Evolutionary conservation across 352 stramenopile genomes (phyloP).

Genomic region (Phytophthora kernoviae): DNA sequence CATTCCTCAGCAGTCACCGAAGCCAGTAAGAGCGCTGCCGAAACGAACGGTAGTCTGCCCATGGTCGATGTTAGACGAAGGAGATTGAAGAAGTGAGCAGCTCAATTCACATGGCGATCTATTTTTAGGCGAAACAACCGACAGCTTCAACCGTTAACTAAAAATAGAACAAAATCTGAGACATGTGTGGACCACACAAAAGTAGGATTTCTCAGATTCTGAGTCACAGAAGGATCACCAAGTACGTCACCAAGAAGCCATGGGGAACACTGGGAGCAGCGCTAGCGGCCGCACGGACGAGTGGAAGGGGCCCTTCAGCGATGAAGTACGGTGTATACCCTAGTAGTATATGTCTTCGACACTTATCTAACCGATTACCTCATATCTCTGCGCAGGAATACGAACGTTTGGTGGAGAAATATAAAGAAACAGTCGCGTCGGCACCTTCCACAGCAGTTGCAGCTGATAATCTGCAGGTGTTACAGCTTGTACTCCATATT

Average conservation of each 20-base stretch:
- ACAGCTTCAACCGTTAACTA: conserved; percentile 3
- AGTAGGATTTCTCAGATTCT: not conserved
- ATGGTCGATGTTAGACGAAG: conserved; percentile 14
- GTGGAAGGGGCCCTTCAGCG: conserved; percentile 86
- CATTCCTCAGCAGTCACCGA: conserved; percentile 48
- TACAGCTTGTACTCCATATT: not conserved
- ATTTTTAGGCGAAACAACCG: conserved; percentile 17
- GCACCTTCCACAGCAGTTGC: conserved; percentile 25
- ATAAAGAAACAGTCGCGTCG: conserved; percentile 37
- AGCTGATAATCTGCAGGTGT: conserved; percentile 52
- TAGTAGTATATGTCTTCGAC: not conserved
- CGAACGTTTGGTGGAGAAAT: conserved; percentile 58
- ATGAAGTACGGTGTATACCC: conserved; percentile 44
- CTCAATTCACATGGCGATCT: conserved; percentile 4
- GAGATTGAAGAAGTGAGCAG: conserved; percentile 20
- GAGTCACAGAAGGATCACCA: conserved; percentile 1
- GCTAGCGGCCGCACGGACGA: conserved; percentile 20
- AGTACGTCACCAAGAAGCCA: conserved; percentile 24
- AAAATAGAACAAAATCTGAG: conserved; percentile 2
- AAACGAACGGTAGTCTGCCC: conserved; percentile 18
- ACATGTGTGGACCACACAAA: not conserved
- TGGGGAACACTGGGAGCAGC: conserved; percentile 46
- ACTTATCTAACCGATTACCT: not conserved
- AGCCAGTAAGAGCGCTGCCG: conserved; percentile 11
- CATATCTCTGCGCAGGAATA: conserved; percentile 53